Evolutionary conservation across 371 early-diverging fungal genomes (phyloP).

Genomic region (Sporodiniella umbellata): DNA sequence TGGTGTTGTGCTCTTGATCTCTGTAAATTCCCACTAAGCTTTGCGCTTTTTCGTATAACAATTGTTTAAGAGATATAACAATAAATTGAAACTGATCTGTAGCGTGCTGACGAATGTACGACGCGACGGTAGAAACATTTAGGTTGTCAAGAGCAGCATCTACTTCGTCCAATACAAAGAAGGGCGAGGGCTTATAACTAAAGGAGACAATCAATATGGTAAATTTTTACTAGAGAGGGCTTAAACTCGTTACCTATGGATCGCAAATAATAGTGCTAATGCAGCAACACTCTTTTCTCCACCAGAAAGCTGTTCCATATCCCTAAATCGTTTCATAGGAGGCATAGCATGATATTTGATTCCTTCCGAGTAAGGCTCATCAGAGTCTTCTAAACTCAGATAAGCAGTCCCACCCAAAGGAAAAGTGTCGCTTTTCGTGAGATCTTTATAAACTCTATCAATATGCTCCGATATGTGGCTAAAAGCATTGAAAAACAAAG

Average conservation of each 20-base stretch:
- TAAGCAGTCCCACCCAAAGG: slow-evolving; percentile 97
- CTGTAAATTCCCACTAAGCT: slow-evolving; percentile 97
- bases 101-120: slow-evolving; percentile 76
- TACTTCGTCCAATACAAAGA: slow-evolving; percentile 99
- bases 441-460: slow-evolving; percentile 92
- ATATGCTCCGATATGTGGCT: slow-evolving; percentile 87
- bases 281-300: slow-evolving; percentile 99
- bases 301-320: slow-evolving; percentile 98
- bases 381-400: slow-evolving; percentile 87
- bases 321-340: slow-evolving; percentile 98
- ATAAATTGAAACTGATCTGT: slow-evolving; percentile 89
- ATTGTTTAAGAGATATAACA: slow-evolving; percentile 96
- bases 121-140: slow-evolving; percentile 92
- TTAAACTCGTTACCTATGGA: slow-evolving; percentile 67
- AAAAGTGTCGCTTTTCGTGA: slow-evolving; percentile 78
- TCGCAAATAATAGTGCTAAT: slow-evolving; percentile 95
- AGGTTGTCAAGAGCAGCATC: slow-evolving; percentile 99
- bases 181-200: slow-evolving; percentile 93
- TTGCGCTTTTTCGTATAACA: slow-evolving; percentile 93
- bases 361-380: slow-evolving; percentile 95
- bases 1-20: slow-evolving; percentile 83
- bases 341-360: slow-evolving; percentile 99
- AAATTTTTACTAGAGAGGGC: neutral
- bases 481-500: slow-evolving; percentile 87
- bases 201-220: neutral